Conservation (phyloP, 1,139 yeast genomes). For the Protomyces lactucae-debilis region DNA sequence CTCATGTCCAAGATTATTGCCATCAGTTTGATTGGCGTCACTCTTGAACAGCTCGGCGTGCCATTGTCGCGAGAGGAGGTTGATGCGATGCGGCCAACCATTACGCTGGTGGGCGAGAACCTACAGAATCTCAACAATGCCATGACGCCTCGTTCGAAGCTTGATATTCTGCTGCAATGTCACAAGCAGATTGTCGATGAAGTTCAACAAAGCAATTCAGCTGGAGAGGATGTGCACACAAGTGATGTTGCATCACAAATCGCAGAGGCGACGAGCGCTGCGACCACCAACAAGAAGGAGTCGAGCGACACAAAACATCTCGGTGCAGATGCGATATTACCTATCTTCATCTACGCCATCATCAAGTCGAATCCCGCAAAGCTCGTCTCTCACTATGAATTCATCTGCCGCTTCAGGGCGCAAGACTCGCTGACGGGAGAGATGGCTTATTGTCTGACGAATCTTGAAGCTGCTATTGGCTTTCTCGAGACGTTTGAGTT, state of each 20-base stretch:
- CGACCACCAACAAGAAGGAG: not conserved
- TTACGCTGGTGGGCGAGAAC: constrained; percentile 8
- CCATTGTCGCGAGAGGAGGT: constrained; percentile 5
- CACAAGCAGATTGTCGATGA: constrained; percentile 28
- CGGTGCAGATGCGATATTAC: constrained; percentile 52
- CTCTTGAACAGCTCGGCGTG: constrained; percentile 25
- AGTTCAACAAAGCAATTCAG: constrained; percentile 18
- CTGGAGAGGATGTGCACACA: not conserved
- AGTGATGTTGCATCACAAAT: not conserved
- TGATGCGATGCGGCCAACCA: constrained; percentile 20
- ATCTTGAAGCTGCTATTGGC: constrained; percentile 57
- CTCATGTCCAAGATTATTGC: constrained; percentile 23
- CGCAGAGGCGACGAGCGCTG: not conserved
- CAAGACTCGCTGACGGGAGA: constrained; percentile 47
- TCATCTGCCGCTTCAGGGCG: constrained; percentile 54
- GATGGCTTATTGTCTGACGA: constrained; percentile 55
- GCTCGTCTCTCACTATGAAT: constrained; percentile 49
- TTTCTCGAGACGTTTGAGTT: constrained; percentile 45
- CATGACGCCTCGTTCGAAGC: constrained; percentile 26
- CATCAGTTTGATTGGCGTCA: constrained; percentile 14
- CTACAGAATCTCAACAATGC: constrained; percentile 26
- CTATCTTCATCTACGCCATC: constrained; percentile 51
- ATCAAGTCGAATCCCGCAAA: constrained; percentile 45
- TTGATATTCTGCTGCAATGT: constrained; percentile 24
- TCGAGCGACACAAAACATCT: not conserved